Evolutionary conservation across 257 asterid genomes (phyloP).

Genomic region (Cinchona pubescens): DNA sequence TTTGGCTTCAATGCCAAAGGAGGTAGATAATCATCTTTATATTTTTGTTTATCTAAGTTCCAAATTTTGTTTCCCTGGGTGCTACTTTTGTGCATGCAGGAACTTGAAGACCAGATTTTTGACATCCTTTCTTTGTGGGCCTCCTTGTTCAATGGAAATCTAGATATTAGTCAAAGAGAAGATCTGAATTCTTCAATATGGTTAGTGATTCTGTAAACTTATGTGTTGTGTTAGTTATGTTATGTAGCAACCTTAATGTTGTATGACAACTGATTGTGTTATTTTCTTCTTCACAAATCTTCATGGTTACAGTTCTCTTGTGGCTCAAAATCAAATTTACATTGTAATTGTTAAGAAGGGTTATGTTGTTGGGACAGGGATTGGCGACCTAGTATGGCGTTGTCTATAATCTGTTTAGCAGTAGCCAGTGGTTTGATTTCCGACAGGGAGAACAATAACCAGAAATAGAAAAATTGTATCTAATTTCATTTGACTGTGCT

Average conservation of each 20-base stretch:
- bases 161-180: slow-evolving; percentile 45
- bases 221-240: slow-evolving; percentile 1
- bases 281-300: not conserved
- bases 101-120: slow-evolving; percentile 86
- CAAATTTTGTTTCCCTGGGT: slow-evolving; percentile 21
- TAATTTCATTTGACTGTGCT: not conserved
- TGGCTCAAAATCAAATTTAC: not conserved
- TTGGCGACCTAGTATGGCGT: not conserved
- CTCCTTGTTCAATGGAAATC: slow-evolving; percentile 63
- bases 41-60: slow-evolving; percentile 15
- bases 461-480: not conserved
- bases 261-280: not conserved
- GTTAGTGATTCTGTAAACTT: slow-evolving; percentile 37
- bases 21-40: slow-evolving; percentile 41
- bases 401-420: too few species aligned
- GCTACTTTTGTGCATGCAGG: slow-evolving; percentile 57
- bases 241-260: too few species aligned
- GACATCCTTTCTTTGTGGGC: slow-evolving; percentile 96
- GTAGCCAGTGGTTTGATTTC: not conserved
- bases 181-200: slow-evolving; percentile 66
- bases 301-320: not conserved
- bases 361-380: not conserved
- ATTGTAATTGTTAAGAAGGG: not conserved
- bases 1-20: slow-evolving; percentile 77
- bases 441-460: not conserved